A percentile compares a stretch with the other conserved stretches of the same genome.
Evolutionary conservation across 208 protist species (phyloP).

Genomic region (Trypanosomatidae sp.): DNA sequence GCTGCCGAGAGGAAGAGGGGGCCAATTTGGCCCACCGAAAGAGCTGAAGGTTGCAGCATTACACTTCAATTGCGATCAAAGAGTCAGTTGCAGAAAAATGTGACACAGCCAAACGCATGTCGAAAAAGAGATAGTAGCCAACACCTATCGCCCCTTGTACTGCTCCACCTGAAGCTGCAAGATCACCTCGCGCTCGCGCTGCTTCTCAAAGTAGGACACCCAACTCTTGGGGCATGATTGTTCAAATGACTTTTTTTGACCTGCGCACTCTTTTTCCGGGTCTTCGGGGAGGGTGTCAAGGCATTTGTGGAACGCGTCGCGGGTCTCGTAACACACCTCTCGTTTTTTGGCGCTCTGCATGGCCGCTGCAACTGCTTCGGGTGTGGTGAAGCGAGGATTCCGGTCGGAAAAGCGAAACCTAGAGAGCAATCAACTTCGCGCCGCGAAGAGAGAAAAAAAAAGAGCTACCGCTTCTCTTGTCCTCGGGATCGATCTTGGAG

Average conservation of each 20-base stretch:
- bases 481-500: not conserved
- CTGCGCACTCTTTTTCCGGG: slow-evolving; percentile 57
- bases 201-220: slow-evolving; percentile 83
- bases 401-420: not conserved
- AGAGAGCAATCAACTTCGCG: not conserved
- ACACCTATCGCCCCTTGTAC: slow-evolving; percentile 35
- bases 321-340: slow-evolving; percentile 74
- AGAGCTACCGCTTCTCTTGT: not conserved
- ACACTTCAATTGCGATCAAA: slow-evolving; percentile 1
- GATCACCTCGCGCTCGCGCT: slow-evolving; percentile 80
- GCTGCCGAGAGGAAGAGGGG: not conserved
- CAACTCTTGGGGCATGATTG: slow-evolving; percentile 72
- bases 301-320: slow-evolving; percentile 77
- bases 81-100: not conserved
- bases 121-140: slow-evolving; percentile 1
- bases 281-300: slow-evolving; percentile 73
- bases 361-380: not conserved
- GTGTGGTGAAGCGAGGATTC: not conserved
- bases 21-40: not conserved
- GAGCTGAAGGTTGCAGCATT: not conserved
- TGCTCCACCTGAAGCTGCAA: slow-evolving; percentile 77
- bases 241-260: slow-evolving; percentile 43
- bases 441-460: not conserved
- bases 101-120: not conserved
- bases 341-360: slow-evolving; percentile 83